Evolutionary conservation across 192 early-diverging fungal genomes (phyloP).

Genomic region (Lobosporangium transversale): DNA sequence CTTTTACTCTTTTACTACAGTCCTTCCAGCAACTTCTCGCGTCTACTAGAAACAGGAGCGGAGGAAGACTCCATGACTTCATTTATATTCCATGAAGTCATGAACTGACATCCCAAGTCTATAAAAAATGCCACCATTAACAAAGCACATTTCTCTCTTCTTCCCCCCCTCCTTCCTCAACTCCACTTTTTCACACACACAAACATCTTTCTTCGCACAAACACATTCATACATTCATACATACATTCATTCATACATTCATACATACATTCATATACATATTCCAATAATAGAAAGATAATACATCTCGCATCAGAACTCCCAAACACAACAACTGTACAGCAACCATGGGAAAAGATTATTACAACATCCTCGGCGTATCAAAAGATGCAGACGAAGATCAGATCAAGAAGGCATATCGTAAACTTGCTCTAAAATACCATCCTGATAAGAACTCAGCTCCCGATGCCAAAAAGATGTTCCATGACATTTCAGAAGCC

Average conservation of each 20-base stretch:
- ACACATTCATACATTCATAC: not conserved
- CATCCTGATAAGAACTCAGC: constrained; percentile 72
- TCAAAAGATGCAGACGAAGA: constrained; percentile 64
- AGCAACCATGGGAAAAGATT: constrained; percentile 54
- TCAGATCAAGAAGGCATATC: constrained; percentile 80
- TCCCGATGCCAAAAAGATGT: constrained; percentile 75
- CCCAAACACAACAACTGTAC: not conserved
- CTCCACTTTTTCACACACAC: not conserved
- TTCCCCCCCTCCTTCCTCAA: not conserved
- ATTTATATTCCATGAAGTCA: not conserved
- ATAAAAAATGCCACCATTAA: no score
- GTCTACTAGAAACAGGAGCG: not conserved
- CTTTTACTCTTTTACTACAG: no score
- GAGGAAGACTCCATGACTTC: not conserved
- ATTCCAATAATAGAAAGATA: not conserved
- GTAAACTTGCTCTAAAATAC: constrained; percentile 75
- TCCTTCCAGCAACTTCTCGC: constrained; percentile 1
- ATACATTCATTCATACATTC: not conserved
- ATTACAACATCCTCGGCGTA: constrained; percentile 79
- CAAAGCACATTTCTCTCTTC: constrained; percentile 4
- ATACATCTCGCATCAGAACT: not conserved
- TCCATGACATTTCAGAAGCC: constrained; percentile 98
- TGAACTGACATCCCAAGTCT: not conserved
- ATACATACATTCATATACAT: not conserved
- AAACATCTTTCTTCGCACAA: not conserved